Base-by-base conservation (phyloP, 2,329 filamentous ascomycete genomes). In the Furcasterigmium sp. region DNA sequence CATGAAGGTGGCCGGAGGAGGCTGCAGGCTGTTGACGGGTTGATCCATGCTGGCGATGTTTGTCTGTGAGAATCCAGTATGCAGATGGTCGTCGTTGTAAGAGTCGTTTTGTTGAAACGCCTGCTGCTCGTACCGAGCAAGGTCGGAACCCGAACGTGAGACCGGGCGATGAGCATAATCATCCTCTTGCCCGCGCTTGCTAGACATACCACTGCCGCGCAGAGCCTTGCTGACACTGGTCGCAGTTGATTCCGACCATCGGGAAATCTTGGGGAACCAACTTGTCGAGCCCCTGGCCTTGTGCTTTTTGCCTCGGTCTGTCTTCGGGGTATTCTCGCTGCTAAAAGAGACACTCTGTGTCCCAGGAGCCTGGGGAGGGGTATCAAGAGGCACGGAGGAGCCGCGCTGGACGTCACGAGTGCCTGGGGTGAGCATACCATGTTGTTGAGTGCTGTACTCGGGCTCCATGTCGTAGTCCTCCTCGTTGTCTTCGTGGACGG, bases 161-260 rank as follows among this genome's bases (percentile, higher is more conserved):
- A 70, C 70, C 3, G 71, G 64, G 28, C 63, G 76, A 64, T 59
- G 78, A 62, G 51, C 76, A 75, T 66, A 81, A 62, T 64, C 82
- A 66, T 70, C 84, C 62, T 72, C 82, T 66, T 70, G 82, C 67
- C 72, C 71, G 35, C 76, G 73, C 54, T 76, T 79, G 58, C 71
- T 72, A 18, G 65, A 70, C 38, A 73, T 72, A 36, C 72, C 73
- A 54, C 81, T 87, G 55, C 78, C 80, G 32, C 85, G 80, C 61
- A 91, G 85, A 32, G 84, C 85, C 53, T 85, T 85, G 36, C 87
- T 84, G 35, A 90, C 82, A 47, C 89, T 95, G 1, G 90, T 95
- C 4, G 91, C 80, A 0, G 93, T 98, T 3, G 91, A 97, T 67
- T 94, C 93, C 0, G 91, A 97, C 93, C 93, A 98, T 35, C 93